phyloP scores from a whole-genome alignment of 1,284 basidiomycete species.

The Wolfiporia cocos region DNA sequence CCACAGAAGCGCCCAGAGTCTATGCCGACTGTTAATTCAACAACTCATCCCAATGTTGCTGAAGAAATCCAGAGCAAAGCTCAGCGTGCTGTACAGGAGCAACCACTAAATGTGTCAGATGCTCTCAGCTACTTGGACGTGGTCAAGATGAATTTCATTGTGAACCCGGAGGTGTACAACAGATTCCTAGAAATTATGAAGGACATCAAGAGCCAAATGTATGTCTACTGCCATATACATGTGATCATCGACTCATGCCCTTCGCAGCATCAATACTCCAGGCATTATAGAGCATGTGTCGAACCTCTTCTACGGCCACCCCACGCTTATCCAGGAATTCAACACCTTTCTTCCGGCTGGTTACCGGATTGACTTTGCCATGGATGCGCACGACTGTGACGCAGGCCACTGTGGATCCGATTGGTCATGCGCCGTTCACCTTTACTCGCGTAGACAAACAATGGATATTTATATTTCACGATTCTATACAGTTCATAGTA shows the following conservation, averaged over 20 bases:
- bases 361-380: slow-evolving; percentile 84
- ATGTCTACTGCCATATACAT: slow-evolving; percentile 24
- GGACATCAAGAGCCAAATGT: slow-evolving; percentile 92
- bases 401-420: no score
- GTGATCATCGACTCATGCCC: slow-evolving; percentile 4
- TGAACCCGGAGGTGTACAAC: slow-evolving; percentile 93
- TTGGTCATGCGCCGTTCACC: no score
- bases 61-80: no score
- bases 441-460: no score
- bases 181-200: slow-evolving; percentile 98
- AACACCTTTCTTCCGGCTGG: slow-evolving; percentile 96
- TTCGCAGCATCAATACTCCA: slow-evolving; percentile 86
- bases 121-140: slow-evolving; percentile 91
- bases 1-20: no score
- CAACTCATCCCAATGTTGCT: no score
- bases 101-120: slow-evolving; percentile 76
- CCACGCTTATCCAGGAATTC: slow-evolving; percentile 91
- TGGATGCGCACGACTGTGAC: slow-evolving; percentile 48
- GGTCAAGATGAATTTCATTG: slow-evolving; percentile 85
- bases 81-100: no score
- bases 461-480: no score
- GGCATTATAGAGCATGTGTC: slow-evolving; percentile 96
- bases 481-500: no score
- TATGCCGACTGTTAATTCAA: no score
- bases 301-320: slow-evolving; percentile 88